Evolutionary conservation across 495 filamentous ascomycete genomes (phyloP).

Genomic region (Annulohypoxylon stygium): DNA sequence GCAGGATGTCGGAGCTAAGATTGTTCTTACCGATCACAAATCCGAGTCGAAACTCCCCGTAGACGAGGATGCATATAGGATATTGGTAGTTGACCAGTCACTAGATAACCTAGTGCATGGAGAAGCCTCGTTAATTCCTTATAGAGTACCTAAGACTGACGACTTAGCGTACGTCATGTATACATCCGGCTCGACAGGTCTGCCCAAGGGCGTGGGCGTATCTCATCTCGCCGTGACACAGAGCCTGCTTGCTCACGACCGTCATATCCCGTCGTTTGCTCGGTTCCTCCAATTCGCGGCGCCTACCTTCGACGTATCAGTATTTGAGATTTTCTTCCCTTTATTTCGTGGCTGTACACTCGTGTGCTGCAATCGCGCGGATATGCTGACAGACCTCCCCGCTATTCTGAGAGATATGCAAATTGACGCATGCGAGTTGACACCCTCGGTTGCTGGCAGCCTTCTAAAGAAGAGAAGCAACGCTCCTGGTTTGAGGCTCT

Average conservation of each 20-base stretch:
- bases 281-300: slow-evolving; percentile 90
- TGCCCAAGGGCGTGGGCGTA: slow-evolving; percentile 85
- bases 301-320: slow-evolving; percentile 88
- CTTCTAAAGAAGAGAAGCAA: slow-evolving; percentile 70
- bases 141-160: slow-evolving; percentile 34
- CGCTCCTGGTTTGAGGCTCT: slow-evolving; percentile 71
- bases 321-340: slow-evolving; percentile 91
- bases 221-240: slow-evolving; percentile 83
- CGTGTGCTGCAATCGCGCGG: slow-evolving; percentile 71
- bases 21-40: slow-evolving; percentile 65
- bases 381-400: slow-evolving; percentile 78
- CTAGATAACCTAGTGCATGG: background rate
- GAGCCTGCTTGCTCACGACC: slow-evolving; percentile 80
- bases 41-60: slow-evolving; percentile 51
- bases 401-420: slow-evolving; percentile 70
- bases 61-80: slow-evolving; percentile 23
- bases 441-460: slow-evolving; percentile 81
- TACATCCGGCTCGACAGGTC: slow-evolving; percentile 89
- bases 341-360: slow-evolving; percentile 77
- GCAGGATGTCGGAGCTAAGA: slow-evolving; percentile 70
- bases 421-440: slow-evolving; percentile 86
- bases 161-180: slow-evolving; percentile 91
- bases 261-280: slow-evolving; percentile 75
- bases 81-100: slow-evolving; percentile 50
- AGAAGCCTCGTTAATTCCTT: background rate